phyloP scores from a whole-genome alignment of 1,139 yeast genomes.

The Kazachstania sp. region DNA sequence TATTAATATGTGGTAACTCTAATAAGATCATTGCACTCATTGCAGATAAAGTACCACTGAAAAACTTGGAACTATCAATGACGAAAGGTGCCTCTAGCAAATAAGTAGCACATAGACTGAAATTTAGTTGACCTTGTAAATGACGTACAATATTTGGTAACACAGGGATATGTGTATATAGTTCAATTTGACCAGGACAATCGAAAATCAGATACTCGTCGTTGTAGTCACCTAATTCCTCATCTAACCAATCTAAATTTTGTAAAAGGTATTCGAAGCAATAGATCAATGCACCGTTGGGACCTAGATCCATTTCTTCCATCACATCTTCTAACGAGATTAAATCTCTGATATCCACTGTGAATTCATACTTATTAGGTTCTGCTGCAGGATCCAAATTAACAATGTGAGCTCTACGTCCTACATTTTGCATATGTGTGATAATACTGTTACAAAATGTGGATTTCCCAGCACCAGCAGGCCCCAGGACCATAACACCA shows the following conservation, averaged over 20 bases:
- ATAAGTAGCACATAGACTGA: constrained; percentile 87
- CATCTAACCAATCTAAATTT: constrained; percentile 93
- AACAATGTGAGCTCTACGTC: constrained; percentile 89
- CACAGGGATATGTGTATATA: constrained; percentile 90
- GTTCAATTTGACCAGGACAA: constrained; percentile 96
- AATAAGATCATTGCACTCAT: constrained; percentile 96
- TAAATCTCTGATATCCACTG: constrained; percentile 85
- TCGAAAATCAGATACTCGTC: constrained; percentile 93
- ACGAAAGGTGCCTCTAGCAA: constrained; percentile 90
- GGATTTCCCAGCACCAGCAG: constrained; percentile 95
- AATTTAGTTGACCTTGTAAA: constrained; percentile 66
- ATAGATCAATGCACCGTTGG: constrained; percentile 88
- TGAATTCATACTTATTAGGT: constrained; percentile 81
- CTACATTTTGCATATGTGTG: constrained; percentile 79
- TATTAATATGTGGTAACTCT: constrained; percentile 90
- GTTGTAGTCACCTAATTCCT: constrained; percentile 85
- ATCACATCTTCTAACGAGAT: constrained; percentile 92
- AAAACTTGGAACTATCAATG: constrained; percentile 81
- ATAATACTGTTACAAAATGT: constrained; percentile 87
- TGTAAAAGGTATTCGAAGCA: constrained; percentile 85
- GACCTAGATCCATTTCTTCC: constrained; percentile 91
- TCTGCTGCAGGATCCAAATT: constrained; percentile 98
- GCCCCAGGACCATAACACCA: constrained; percentile 92
- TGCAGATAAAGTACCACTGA: constrained; percentile 91
- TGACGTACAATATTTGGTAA: constrained; percentile 83